These are phyloP conservation scores for Ilex paraguariensis DNA, from an alignment of 305 asterid species.

Conservation along the genomic window DNA sequence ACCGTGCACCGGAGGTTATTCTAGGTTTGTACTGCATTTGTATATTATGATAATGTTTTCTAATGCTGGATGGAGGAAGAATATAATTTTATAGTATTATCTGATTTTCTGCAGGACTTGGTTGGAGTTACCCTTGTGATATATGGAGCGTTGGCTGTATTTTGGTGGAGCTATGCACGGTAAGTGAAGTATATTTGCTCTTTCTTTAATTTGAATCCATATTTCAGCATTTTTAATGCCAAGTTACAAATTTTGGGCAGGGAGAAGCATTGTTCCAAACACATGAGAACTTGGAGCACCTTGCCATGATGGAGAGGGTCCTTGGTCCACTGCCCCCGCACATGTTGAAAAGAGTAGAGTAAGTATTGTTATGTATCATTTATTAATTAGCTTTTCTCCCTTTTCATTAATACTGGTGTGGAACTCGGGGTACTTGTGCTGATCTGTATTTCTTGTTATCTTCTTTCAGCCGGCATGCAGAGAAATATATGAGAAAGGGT, in stretches of 20 bases:
- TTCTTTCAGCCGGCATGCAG: constrained; percentile 59
- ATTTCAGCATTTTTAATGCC: too few relatives aligned
- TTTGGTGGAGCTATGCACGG: constrained; percentile 85
- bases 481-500: constrained; percentile 64
- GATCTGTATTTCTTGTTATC: background rate
- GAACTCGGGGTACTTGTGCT: too few relatives aligned
- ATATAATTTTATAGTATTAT: background rate
- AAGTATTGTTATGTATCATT: constrained; percentile 17
- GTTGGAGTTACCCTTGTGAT: constrained; percentile 89
- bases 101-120: constrained; percentile 45
- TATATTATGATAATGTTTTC: too few relatives aligned
- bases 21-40: constrained; percentile 36
- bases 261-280: constrained; percentile 93
- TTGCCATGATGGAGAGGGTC: constrained; percentile 93
- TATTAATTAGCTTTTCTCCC: too few relatives aligned
- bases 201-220: too few relatives aligned
- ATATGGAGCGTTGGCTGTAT: constrained; percentile 95
- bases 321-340: constrained; percentile 74
- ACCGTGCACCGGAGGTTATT: constrained; percentile 91
- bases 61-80: too few relatives aligned
- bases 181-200: constrained; percentile 17
- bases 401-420: too few relatives aligned
- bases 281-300: constrained; percentile 87
- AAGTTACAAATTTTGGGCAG: constrained; percentile 16
- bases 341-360: constrained; percentile 76